Conservation (phyloP, 768 basidiomycete species). For the Calocera cornea region DNA sequence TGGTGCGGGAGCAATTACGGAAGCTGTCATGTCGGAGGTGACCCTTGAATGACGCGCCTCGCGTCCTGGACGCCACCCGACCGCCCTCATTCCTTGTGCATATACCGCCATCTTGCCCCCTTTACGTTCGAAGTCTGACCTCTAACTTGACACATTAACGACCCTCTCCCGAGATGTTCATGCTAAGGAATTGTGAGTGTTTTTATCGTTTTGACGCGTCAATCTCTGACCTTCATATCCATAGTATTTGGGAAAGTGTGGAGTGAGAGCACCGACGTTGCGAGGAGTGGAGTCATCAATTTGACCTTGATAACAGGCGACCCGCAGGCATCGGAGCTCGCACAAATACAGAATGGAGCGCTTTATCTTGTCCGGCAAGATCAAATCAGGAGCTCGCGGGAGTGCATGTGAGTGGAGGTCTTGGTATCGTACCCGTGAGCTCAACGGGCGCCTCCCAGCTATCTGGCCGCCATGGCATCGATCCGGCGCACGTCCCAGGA, state of each 20-base stretch:
- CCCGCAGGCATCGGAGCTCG: conserved; percentile 86
- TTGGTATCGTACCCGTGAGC: background rate
- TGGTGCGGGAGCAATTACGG: background rate
- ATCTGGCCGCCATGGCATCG: conserved; percentile 89
- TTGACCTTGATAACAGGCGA: conserved; percentile 47
- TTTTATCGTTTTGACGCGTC: conserved; percentile 11
- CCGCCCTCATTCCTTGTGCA: background rate
- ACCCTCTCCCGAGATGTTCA: conserved; percentile 46
- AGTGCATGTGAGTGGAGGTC: conserved; percentile 74
- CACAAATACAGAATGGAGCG: conserved; percentile 84
- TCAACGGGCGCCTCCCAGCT: conserved; percentile 36
- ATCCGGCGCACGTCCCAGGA: conserved; percentile 66
- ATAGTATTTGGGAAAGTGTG: conserved; percentile 85
- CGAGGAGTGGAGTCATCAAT: background rate
- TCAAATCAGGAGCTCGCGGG: conserved; percentile 77
- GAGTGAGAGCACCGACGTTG: conserved; percentile 45
- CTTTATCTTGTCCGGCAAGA: conserved; percentile 84
- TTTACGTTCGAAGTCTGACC: background rate
- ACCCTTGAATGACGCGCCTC: conserved; percentile 2
- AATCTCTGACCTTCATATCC: conserved; percentile 16
- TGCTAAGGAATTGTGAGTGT: conserved; percentile 65
- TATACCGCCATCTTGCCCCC: background rate
- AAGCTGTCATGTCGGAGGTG: background rate
- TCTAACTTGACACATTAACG: background rate
- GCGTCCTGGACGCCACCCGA: background rate